phyloP scores from a whole-genome alignment of 257 asterid genomes.

The Solanum gandarillasii region DNA sequence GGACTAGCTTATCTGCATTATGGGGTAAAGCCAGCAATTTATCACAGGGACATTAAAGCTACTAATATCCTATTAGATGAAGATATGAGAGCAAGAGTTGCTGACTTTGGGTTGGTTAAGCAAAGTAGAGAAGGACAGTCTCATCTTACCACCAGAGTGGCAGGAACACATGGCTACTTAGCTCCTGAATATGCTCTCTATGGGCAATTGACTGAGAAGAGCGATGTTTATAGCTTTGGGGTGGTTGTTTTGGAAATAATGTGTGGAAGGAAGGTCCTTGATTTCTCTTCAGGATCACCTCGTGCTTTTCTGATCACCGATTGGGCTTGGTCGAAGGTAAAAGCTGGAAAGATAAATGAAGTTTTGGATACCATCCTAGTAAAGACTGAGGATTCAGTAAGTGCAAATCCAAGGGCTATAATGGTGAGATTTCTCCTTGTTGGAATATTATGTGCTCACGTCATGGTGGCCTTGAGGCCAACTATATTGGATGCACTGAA shows the following conservation, averaged over 20 bases:
- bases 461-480: constrained; percentile 89
- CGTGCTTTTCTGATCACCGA: constrained; percentile 53
- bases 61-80: constrained; percentile 71
- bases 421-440: constrained; percentile 78
- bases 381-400: constrained; percentile 29
- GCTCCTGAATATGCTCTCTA: constrained; percentile 93
- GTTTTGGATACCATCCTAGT: constrained; percentile 43
- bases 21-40: constrained; percentile 80
- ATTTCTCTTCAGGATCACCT: constrained; percentile 44
- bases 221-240: constrained; percentile 90
- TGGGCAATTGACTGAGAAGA: constrained; percentile 81
- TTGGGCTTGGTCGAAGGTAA: constrained; percentile 89
- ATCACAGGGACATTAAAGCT: constrained; percentile 77
- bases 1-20: constrained; percentile 68
- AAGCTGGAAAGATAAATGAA: constrained; percentile 43
- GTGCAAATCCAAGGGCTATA: constrained; percentile 43
- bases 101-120: constrained; percentile 80
- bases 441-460: constrained; percentile 82
- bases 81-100: constrained; percentile 86
- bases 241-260: constrained; percentile 81
- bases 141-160: constrained; percentile 82
- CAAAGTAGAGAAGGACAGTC: constrained; percentile 72
- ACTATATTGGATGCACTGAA: constrained; percentile 72
- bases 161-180: constrained; percentile 88
- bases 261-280: constrained; percentile 90